Base-by-base conservation (phyloP, 352 stramenopile species). In the Pythium oligandrum region DNA sequence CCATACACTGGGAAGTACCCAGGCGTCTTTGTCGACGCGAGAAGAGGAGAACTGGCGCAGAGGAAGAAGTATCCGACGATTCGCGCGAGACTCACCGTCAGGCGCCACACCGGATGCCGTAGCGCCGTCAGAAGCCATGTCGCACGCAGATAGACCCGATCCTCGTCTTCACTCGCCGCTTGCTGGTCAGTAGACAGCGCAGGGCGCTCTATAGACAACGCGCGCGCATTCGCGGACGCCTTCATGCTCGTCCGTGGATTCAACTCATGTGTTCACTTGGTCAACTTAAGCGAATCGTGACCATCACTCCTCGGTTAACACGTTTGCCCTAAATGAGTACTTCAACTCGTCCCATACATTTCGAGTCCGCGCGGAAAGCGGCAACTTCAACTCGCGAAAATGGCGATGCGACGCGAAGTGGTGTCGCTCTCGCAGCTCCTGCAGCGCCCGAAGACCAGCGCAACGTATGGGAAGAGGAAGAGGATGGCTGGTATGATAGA, bases 361-460 rank as follows among this genome's bases (percentile, higher is more conserved):
- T 42, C 7, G 7, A 12, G 37, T 31, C 4, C 17, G 26, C 33
- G 26, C 32, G 32, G 36, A 30, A 44, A 53, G 40, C 10, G 40
- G 37, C 53, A 59, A 64, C 57, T 64, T 64, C 57, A 64, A 64
- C 57, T 42, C 12, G 35, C 36, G 30, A 53, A 49, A 7, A 91
- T 91, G 80, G 69, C 75, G 12, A 63, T 89, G 49, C 80, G 70
- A 35, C 68, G 72, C 43, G 80, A 91, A 50, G 70, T 91, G 31
- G 59, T 91, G 39, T 84, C 80, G 33, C 76, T 91, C 51, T 87
- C 80, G 33, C 72, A 88, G 66, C 62, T 91, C 4, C 71, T 91
- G 33, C 68, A 78, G 63, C 77, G 78, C 61, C 65, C 45, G 51
- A 85, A 52, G 70, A 68, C 38, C 39, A 43, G 49, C 33, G 46